Evolutionary conservation across 225 moss, liverwort and hornwort genomes (phyloP).

Genomic region (Rhytidiadelphus loreus): DNA sequence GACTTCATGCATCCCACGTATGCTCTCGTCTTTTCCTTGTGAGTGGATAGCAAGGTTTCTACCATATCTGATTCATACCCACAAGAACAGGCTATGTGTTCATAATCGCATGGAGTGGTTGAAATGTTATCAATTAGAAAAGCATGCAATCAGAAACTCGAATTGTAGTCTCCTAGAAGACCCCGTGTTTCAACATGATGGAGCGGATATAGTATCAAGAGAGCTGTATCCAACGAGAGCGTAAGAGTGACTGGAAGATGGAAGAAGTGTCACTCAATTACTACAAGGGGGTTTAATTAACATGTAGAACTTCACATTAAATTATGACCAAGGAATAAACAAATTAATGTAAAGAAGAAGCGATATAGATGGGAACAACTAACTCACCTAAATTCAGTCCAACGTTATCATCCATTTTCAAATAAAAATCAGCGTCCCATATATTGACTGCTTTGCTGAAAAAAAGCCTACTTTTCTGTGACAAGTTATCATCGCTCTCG

Average conservation of each 20-base stretch:
- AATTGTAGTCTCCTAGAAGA: not conserved
- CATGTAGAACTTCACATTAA: not conserved
- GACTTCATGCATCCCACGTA: constrained; percentile 69
- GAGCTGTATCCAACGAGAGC: not conserved
- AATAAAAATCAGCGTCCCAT: constrained; percentile 93
- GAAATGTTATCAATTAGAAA: not conserved
- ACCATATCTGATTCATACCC: constrained; percentile 34
- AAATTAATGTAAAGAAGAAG: not conserved
- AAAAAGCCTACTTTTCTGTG: constrained; percentile 67
- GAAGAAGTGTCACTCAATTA: not conserved
- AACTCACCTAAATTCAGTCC: constrained; percentile 79
- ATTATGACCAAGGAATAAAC: not conserved
- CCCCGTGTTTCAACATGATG: not conserved
- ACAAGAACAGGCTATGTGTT: not conserved
- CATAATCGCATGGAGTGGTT: not conserved
- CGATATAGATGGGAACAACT: not conserved
- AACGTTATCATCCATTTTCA: constrained; percentile 87
- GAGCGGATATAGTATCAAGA: not conserved
- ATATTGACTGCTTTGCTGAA: constrained; percentile 59
- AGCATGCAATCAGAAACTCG: not conserved
- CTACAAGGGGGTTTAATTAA: not conserved
- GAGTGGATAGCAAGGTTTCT: constrained; percentile 24
- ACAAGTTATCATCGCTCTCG: constrained; percentile 75
- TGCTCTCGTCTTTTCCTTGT: constrained; percentile 40
- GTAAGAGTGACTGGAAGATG: not conserved